Evolutionary conservation across 345 rosid genomes (phyloP), one percentile per base, ranked within the genome.

Genomic region (Eucalyptus pauciflora): DNA sequence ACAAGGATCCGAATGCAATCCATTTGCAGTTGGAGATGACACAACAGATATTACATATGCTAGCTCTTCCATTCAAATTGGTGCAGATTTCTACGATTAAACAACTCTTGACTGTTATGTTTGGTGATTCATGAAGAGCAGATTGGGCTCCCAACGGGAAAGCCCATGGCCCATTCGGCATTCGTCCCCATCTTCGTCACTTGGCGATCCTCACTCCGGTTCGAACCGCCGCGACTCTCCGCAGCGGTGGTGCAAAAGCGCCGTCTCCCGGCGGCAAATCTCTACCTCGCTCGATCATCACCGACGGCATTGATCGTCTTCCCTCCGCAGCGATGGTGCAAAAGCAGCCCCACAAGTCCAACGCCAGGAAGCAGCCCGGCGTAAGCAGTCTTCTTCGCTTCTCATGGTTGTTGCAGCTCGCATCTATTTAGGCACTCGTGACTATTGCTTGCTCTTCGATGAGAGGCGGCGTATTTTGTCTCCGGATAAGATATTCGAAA

Each of bases 271-370:
- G 76, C 41, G 76, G 31, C 20, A 0, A 33, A 15, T n/a, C 76
- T 14, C 76, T 4, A 4, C 20, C 76, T 64, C 76, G 10, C 76
- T 14, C 76, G 29, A 64, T 22, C 52, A 71, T 11, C 62, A 7
- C 29, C 16, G 51, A 13, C 51, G 51, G 51, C 51, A 50, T 50
- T 13, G 51, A 13, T 50, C 16, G 16, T 13, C 16, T 50, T 50
- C 79, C 10, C 43, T 67, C 43, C 56, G 13, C 33, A 69, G 87
- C 81, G 50, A 97, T 95, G 99, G 98, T 94, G 27, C 97, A 96
- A 92, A 90, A 95, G 69, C 96, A 93, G 92, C 96, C 91, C 46
- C 95, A 94, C 43, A 93, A 96, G 92, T 89, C 94, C 83, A 96
- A 93, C 87, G 92, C 94, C 25, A 96, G 92, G 93, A 96, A 94